Conservation (phyloP, 2,329 filamentous ascomycete species). For the Gaeumannomyces tritici region DNA sequence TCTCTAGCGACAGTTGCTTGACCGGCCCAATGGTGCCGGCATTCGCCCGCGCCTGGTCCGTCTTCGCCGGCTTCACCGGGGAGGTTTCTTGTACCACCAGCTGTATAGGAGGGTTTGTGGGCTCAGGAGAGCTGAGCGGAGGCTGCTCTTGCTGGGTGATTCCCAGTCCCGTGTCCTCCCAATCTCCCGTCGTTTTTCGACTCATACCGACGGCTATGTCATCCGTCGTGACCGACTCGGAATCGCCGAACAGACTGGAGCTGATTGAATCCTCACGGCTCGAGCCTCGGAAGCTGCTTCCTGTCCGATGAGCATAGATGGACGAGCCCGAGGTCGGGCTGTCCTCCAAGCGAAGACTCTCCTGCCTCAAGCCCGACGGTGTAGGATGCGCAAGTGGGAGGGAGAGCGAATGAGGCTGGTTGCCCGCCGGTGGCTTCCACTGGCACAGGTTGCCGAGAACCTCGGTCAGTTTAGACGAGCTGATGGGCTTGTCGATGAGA, state of each 20-base stretch:
- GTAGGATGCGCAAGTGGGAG: conserved; percentile 46
- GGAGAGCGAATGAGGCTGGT: conserved; percentile 25
- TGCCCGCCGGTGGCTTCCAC: conserved; percentile 70
- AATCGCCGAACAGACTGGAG: conserved; percentile 80
- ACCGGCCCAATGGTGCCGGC: conserved; percentile 20
- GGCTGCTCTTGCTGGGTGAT: conserved; percentile 56
- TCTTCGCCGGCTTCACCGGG: conserved; percentile 45
- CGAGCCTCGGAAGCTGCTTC: conserved; percentile 67
- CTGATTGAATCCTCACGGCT: conserved; percentile 84
- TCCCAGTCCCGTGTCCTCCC: conserved; percentile 69
- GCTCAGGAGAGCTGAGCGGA: conserved; percentile 18
- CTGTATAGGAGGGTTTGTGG: conserved; percentile 36
- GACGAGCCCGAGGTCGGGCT: conserved; percentile 78
- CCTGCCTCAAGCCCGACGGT: conserved; percentile 55
- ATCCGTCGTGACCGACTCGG: conserved; percentile 68
- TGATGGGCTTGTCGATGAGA: conserved; percentile 93
- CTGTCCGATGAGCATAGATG: conserved; percentile 56
- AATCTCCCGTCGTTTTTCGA: conserved; percentile 65
- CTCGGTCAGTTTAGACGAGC: conserved; percentile 80
- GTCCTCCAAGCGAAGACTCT: conserved; percentile 57
- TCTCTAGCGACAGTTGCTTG: conserved; percentile 58
- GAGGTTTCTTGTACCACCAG: conserved; percentile 55
- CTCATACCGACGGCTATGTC: conserved; percentile 69
- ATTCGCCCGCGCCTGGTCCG: background rate
- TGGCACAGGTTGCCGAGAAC: conserved; percentile 81